Percentiles rank a stretch among this genome's conserved stretches.
phyloP scores from a whole-genome alignment of 164 flowering plant species.

The Annona cherimola region DNA sequence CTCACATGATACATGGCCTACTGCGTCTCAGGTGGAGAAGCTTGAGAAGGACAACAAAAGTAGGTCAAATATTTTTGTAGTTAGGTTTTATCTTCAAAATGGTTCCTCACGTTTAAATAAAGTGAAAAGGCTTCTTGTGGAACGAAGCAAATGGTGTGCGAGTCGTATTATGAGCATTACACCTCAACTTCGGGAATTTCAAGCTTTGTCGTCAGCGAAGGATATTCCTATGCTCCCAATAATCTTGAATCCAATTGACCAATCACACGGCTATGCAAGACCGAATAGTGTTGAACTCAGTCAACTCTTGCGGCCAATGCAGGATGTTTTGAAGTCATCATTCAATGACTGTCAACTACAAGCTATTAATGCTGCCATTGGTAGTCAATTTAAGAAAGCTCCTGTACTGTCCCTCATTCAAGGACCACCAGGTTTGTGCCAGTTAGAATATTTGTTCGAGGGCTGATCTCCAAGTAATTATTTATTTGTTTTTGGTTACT shows the following conservation, averaged over 20 bases:
- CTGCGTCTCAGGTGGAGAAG: slow-evolving; percentile 64
- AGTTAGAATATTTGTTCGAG: background rate
- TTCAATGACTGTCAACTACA: slow-evolving; percentile 82
- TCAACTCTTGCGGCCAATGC: slow-evolving; percentile 54
- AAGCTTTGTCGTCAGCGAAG: slow-evolving; percentile 74
- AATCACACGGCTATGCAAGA: slow-evolving; percentile 17
- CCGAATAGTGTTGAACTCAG: slow-evolving; percentile 28
- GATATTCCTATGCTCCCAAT: slow-evolving; percentile 72
- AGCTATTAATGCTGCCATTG: slow-evolving; percentile 60
- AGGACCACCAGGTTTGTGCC: slow-evolving; percentile 89
- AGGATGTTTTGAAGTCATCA: slow-evolving; percentile 51
- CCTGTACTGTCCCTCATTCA: slow-evolving; percentile 78
- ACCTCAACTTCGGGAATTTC: slow-evolving; percentile 92
- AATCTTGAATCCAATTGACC: slow-evolving; percentile 54
- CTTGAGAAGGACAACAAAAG: slow-evolving; percentile 74
- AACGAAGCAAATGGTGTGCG: slow-evolving; percentile 81
- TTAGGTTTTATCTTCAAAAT: slow-evolving; percentile 67
- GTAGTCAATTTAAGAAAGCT: slow-evolving; percentile 32
- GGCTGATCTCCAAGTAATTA: no score
- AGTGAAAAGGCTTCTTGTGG: slow-evolving; percentile 66
- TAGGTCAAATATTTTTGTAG: slow-evolving; percentile 43
- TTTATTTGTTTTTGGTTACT: no score
- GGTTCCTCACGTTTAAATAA: slow-evolving; percentile 57
- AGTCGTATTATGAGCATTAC: slow-evolving; percentile 83
- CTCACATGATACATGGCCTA: background rate